Conservation (phyloP, 371 early-diverging fungal genomes). For the Capillidium rhysosporum region DNA sequence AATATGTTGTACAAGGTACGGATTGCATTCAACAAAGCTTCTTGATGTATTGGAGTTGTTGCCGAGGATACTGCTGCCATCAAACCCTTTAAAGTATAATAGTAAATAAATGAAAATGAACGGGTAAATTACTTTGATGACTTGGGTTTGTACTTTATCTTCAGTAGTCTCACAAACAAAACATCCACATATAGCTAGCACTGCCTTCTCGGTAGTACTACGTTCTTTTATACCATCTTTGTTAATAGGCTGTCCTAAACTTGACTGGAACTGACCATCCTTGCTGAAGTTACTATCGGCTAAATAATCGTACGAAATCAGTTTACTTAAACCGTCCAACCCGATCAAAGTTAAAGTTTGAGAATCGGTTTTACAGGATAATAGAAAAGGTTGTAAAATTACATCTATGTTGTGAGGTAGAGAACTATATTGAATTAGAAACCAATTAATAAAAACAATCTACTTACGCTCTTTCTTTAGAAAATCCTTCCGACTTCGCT, state of each 20-base stretch:
- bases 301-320: conserved; percentile 6
- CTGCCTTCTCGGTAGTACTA: conserved; percentile 23
- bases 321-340: not conserved
- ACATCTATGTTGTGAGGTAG: conserved; percentile 4
- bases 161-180: conserved; percentile 46
- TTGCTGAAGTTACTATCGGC: not conserved
- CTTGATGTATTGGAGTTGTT: conserved; percentile 45
- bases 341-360: conserved; percentile 4
- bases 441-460: not conserved
- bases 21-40: conserved; percentile 53
- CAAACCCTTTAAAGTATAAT: conserved; percentile 30
- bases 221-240: not conserved
- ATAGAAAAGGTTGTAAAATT: not conserved
- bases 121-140: conserved; percentile 32
- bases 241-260: too few species aligned
- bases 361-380: not conserved
- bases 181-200: conserved; percentile 31
- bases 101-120: not conserved
- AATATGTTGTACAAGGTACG: conserved; percentile 52
- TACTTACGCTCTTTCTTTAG: conserved; percentile 5
- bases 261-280: not conserved
- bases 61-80: conserved; percentile 58
- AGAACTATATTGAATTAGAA: not conserved
- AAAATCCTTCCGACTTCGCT: conserved; percentile 1
- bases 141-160: conserved; percentile 51